Conservation (phyloP, 169 alveolate species). For the Perkinsus olseni region DNA sequence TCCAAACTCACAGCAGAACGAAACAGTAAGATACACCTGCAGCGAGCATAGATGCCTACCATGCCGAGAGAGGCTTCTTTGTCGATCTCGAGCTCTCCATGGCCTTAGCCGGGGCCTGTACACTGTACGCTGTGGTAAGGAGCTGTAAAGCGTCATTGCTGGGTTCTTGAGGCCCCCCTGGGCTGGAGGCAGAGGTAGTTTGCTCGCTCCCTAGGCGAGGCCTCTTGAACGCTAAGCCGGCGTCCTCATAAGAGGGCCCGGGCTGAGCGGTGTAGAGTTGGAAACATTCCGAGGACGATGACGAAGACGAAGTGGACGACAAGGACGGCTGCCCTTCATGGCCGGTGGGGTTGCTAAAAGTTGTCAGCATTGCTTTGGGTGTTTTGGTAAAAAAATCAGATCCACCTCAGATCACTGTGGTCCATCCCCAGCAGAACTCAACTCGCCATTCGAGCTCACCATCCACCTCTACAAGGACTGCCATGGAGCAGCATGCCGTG, state of each 20-base stretch:
- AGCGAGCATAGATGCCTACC: not conserved
- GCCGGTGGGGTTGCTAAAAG: not conserved
- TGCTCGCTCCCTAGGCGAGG: not conserved
- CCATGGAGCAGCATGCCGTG: not conserved
- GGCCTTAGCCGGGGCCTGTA: no score
- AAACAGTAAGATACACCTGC: not conserved
- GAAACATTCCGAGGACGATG: no score
- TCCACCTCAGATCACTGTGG: not conserved
- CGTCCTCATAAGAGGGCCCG: not conserved
- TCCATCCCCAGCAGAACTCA: no score
- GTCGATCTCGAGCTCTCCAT: not conserved
- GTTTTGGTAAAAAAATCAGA: not conserved
- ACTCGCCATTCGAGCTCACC: no score
- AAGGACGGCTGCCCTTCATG: no score
- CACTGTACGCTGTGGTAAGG: no score
- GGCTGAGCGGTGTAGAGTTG: no score
- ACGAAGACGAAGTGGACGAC: no score
- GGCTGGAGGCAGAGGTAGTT: no score
- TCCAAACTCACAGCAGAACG: not conserved
- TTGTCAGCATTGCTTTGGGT: not conserved
- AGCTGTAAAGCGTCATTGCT: no score
- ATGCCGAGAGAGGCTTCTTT: not conserved
- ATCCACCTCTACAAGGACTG: no score
- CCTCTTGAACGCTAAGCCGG: not conserved
- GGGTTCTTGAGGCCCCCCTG: no score